phyloP scores from a whole-genome alignment of 2,329 filamentous ascomycete species.

The Cladobotryum mycophilum region DNA sequence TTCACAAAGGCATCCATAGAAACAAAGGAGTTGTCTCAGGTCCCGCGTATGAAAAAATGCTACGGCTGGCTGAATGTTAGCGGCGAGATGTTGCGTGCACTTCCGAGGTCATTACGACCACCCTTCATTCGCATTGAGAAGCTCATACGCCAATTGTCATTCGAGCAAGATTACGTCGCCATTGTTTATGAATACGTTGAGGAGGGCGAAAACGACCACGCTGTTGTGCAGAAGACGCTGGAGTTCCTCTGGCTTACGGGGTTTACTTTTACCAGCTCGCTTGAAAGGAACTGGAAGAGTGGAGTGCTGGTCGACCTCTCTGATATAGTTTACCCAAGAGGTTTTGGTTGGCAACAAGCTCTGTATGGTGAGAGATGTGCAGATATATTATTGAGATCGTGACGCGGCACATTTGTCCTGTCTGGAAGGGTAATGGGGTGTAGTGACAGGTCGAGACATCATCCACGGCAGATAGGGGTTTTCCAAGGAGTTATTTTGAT shows the following conservation, averaged over 20 bases:
- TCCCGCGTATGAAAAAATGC: constrained; percentile 1
- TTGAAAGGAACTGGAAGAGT: constrained; percentile 1
- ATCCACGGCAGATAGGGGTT: no score
- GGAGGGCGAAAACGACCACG: neutral
- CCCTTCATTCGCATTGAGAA: neutral
- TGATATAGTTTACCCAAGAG: neutral
- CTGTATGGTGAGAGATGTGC: no score
- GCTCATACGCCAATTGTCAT: neutral
- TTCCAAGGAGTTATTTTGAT: no score
- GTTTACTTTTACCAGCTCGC: constrained; percentile 1
- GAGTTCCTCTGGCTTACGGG: constrained; percentile 3
- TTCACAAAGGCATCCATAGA: neutral
- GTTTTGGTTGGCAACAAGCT: no score
- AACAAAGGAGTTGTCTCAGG: neutral
- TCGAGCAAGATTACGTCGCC: neutral
- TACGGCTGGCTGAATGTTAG: constrained; percentile 1
- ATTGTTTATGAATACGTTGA: constrained; percentile 8
- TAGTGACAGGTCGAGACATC: no score
- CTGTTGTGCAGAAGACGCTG: neutral
- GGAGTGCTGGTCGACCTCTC: constrained; percentile 3
- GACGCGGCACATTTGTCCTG: no score
- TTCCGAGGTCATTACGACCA: neutral
- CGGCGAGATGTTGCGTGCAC: neutral
- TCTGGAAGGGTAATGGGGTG: no score
- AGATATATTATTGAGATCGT: no score